Base-by-base conservation (phyloP, 129 eudicot genomes). In the Tagetes patula region DNA sequence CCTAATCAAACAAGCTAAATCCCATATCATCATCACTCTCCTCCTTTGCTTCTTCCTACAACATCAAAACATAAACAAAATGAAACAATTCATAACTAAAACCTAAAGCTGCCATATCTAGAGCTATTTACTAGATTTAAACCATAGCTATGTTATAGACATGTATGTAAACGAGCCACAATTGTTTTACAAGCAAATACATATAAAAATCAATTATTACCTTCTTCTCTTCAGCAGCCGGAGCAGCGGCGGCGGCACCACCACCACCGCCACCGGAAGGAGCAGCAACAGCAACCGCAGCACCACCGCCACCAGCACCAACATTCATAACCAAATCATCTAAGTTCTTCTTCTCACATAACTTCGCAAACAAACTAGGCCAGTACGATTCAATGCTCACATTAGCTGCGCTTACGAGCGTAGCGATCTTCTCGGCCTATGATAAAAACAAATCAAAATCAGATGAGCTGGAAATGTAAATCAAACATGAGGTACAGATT, bases 11-110 rank as follows among this genome's bases (percentile, higher is more conserved):
- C 82, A 87, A 82, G 65, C 89, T 78, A 83, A 87, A 87, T 69
- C 92, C 89, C 92, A 87, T 84, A 71, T 87, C 92, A 41, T 87
- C 92, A 8, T 87, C 92, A 77, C 92, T 87, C 75, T 84, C 92
- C 61, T 87, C 92, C 92, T 87, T 87, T 2, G 83, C 76, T 55
- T 83, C 91, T 75, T 86, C 91, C 91, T 86, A 73, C 66, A 60
- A 33, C 1, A 6, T 6, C 1, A 20, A 0, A 32, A 37, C 41
- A 2, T 1, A 42, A 48, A 52, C 32, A 31, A 52, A n/a, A n/a
- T n/a, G n/a, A 52, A 53, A 45, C 53, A 84, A 30, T 2, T 65
- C 54, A 53, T 39, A 37, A 52, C 34, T 36, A 10, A 8, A 14
- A 3, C 6, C 32, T 8, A n/a, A 3, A 1, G 54, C 12, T 48